Evolutionary conservation across 2,329 filamentous ascomycete species (phyloP), one percentile per base, ranked within the genome.

Genomic region (Ophiocordyceps camponoti-floridani): DNA sequence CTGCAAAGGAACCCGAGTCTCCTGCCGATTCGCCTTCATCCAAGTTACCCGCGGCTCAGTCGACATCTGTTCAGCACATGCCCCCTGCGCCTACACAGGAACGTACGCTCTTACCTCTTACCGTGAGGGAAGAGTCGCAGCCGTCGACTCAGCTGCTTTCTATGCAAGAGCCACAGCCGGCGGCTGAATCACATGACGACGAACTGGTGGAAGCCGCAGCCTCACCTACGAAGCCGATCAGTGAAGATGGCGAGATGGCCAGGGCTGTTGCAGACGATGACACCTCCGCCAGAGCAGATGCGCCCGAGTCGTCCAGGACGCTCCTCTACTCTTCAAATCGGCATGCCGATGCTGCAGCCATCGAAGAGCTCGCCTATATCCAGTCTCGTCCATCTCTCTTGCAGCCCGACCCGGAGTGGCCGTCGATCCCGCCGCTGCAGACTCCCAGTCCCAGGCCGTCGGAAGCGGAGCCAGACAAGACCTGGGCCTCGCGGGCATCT

Each of bases 341-440:
- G 13, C 38, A 23, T 13, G 19, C 11, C 11, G 10, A 23, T 14
- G 19, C 38, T 41, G 12, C 41, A 27, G 23, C 27, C 13, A 26
- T 18, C 14, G 26, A 18, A 30, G 43, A 18, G 14, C 23, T 44
- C 7, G 37, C 23, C 2, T 27, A 44, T 23, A 27, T 38, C 9
- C 43, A 44, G 26, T 37, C 37, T 10, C 43, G 43, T 9, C 37
- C 30, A 5, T n/a, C 43, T 14, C 28, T 19, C 13, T 28, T 40
- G 13, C 35, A 44, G 14, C 37, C 37, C 13, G 37, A 27, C 18
- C 27, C 14, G 8, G 43, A 28, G 2, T 31, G 53, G 11, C 52
- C 51, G 27, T 47, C 55, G n/a, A 43, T 63, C 41, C 52, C 54
- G 7, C 60, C 61, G 14, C 49, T 63, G 30, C 54, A 57, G 38